Percentiles rank a stretch among this genome's conserved stretches.
Evolutionary conservation across 2,329 filamentous ascomycete species (phyloP).

Genomic region (Lasiodiplodia citricola): DNA sequence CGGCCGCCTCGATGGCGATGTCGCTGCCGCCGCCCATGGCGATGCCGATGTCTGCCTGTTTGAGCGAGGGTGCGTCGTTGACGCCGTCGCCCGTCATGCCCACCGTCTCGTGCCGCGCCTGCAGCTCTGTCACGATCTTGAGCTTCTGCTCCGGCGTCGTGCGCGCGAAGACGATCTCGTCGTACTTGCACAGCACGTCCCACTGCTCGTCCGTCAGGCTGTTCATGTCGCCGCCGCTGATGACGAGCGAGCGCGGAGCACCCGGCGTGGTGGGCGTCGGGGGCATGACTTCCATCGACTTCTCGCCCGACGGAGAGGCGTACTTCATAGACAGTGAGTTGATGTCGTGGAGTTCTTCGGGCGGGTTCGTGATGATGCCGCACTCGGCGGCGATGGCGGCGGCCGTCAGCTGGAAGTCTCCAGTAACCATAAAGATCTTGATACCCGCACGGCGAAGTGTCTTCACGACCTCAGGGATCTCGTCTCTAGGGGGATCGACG

Average conservation of each 20-base stretch:
- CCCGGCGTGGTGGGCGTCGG: slow-evolving; percentile 58
- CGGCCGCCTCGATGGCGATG: slow-evolving; percentile 66
- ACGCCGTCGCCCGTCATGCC: slow-evolving; percentile 58
- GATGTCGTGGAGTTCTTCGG: slow-evolving; percentile 58
- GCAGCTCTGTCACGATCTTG: slow-evolving; percentile 77
- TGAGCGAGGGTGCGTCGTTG: slow-evolving; percentile 60
- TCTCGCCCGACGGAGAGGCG: background rate
- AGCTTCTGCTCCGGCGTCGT: slow-evolving; percentile 82
- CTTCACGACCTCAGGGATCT: slow-evolving; percentile 64
- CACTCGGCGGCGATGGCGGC: slow-evolving; percentile 74
- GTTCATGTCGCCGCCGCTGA: slow-evolving; percentile 59
- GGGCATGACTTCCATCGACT: background rate
- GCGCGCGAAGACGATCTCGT: slow-evolving; percentile 76
- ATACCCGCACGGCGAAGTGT: slow-evolving; percentile 73
- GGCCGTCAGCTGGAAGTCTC: slow-evolving; percentile 77
- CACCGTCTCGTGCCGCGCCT: slow-evolving; percentile 63
- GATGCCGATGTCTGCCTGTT: slow-evolving; percentile 65
- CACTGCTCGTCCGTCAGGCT: slow-evolving; percentile 71
- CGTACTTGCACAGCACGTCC: slow-evolving; percentile 67
- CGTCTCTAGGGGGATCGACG: slow-evolving; percentile 64
- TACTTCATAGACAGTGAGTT: slow-evolving; percentile 50
- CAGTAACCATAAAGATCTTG: slow-evolving; percentile 81
- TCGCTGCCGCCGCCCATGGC: slow-evolving; percentile 64
- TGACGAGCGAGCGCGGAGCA: slow-evolving; percentile 36
- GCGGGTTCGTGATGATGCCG: slow-evolving; percentile 67